Conservation (phyloP, 1,139 yeast species). For the Pichia kudriavzevii region DNA sequence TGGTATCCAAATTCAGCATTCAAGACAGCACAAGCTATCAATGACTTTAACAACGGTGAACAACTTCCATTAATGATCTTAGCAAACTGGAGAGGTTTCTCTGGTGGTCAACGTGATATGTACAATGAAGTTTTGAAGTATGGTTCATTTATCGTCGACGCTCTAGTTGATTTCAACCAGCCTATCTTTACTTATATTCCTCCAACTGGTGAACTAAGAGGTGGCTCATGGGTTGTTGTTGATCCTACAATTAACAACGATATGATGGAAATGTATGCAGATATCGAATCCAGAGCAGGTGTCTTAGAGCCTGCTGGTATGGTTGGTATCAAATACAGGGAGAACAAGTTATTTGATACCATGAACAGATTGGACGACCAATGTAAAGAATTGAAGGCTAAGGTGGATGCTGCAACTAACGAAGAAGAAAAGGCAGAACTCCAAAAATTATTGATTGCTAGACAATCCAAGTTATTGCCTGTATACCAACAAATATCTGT, state of each 20-base stretch:
- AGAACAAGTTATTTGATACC: constrained; percentile 80
- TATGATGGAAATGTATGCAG: constrained; percentile 99
- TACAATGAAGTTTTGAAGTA: constrained; percentile 95
- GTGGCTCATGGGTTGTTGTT: constrained; percentile 99
- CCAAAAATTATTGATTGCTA: constrained; percentile 59
- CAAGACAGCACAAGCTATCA: constrained; percentile 97
- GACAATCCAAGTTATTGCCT: constrained; percentile 79
- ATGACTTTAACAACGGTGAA: constrained; percentile 96
- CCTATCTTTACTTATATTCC: constrained; percentile 96
- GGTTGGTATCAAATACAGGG: constrained; percentile 96
- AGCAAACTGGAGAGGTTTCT: constrained; percentile 99
- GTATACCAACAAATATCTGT: constrained; percentile 87
- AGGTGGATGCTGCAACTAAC: constrained; percentile 44
- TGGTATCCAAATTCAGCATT: constrained; percentile 99
- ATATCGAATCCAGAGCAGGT: constrained; percentile 94
- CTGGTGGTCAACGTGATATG: constrained; percentile 99
- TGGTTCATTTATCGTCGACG: constrained; percentile 95
- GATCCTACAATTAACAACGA: constrained; percentile 96
- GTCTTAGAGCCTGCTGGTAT: constrained; percentile 98
- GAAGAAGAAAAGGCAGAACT: constrained; percentile 62
- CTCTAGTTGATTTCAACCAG: constrained; percentile 90
- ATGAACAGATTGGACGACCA: constrained; percentile 83
- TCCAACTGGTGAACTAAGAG: constrained; percentile 96
- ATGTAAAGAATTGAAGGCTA: constrained; percentile 59
- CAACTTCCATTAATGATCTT: constrained; percentile 93